phyloP scores from a whole-genome alignment of 352 stramenopile genomes.

The Elongisporangium undulatum region DNA sequence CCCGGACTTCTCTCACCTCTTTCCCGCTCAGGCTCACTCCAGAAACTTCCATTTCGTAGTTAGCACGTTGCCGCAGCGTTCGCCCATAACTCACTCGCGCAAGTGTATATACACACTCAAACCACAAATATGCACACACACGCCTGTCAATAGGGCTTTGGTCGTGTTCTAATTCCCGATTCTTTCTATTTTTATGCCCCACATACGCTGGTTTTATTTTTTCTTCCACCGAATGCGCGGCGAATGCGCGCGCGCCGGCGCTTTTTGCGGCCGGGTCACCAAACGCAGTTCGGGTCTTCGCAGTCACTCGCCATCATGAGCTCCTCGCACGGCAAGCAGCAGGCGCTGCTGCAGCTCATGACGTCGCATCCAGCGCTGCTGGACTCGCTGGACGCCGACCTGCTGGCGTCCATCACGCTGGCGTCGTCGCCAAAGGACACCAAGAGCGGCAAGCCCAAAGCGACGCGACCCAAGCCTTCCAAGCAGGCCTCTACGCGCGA shows the following conservation, averaged over 20 bases:
- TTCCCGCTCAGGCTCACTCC: not conserved
- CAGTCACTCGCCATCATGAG: conserved; percentile 5
- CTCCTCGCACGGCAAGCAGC: conserved; percentile 30
- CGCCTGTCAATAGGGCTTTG: not conserved
- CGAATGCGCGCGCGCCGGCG: not conserved
- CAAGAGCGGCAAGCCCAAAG: not conserved
- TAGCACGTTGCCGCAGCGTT: not conserved
- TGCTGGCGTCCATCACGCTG: conserved; percentile 34
- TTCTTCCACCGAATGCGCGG: not conserved
- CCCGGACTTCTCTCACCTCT: not conserved
- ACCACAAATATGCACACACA: not conserved
- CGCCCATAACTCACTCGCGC: not conserved
- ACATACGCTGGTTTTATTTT: not conserved
- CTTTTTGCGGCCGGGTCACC: not conserved
- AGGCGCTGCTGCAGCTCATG: conserved; percentile 41
- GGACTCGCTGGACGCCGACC: conserved; percentile 26
- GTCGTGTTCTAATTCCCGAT: not conserved
- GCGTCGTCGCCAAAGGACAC: conserved; percentile 3
- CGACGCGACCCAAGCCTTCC: conserved; percentile 8
- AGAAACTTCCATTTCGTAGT: not conserved
- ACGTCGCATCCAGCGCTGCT: conserved; percentile 36
- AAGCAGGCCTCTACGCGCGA: not conserved
- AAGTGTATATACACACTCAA: not conserved
- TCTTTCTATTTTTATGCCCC: not conserved
- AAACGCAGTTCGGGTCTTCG: not conserved